Evolutionary conservation across 164 flowering plant genomes (phyloP), one percentile per base, ranked within the genome.

Genomic region (Santalum album): DNA sequence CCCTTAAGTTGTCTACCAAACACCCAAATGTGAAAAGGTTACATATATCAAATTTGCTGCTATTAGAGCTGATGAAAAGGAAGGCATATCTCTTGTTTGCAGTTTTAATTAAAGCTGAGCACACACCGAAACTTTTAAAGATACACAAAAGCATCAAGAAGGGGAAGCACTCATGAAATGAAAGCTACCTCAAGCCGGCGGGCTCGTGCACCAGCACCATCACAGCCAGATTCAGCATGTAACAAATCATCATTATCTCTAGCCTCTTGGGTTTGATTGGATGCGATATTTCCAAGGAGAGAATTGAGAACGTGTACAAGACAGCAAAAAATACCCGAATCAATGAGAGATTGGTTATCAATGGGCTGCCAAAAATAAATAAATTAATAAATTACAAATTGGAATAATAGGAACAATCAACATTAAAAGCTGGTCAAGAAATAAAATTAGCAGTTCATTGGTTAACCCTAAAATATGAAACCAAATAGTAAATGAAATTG

Each of bases 241-340:
- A 26, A 43, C 47, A 51, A 26, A 55, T 68, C 77, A 36, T 69
- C 69, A 32, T 46, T 36, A 49, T 63, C 43, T 56, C 50, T 57
- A 67, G 39, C 56, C 27, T 49, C 63, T 59, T 61, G 57, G 49
- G 52, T 58, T 57, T 65, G 69, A 58, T 34, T 65, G 36, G 65
- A 64, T 61, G 64, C 82, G 72, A 60, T 58, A 58, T 86, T 74
- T 63, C 69, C 65, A 60, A 90, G 67, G 68, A 94, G 89, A 59
- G 90, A 75, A 75, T 77, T 78, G n/a, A 94, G 79, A 59, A 90
- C 67, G 65, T 86, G 90, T 60, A 94, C 78, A 58, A 94, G 95
- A 68, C 96, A 90, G 80, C 99, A 84, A 7, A 94, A 72, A 43
- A 94, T 94, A 56, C 97, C 99, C 67, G 99, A 90, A 73, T 90